Evolutionary conservation across 345 rosid genomes (phyloP).

Genomic region (Eucalyptus cloeziana): DNA sequence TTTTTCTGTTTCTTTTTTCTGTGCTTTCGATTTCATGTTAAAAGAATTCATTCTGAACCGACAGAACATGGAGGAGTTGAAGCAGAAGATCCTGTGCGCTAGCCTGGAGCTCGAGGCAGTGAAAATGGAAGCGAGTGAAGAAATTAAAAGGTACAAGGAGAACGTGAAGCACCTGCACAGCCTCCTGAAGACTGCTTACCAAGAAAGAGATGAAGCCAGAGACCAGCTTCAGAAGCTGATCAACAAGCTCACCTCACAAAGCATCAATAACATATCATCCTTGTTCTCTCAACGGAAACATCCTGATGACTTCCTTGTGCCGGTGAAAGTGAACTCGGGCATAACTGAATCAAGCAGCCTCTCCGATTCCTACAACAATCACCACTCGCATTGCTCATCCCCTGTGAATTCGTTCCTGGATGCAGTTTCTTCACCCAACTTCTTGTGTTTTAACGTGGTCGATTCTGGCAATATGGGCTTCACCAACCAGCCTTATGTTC

Average conservation of each 20-base stretch:
- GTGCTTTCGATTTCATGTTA: neutral
- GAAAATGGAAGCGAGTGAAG: neutral
- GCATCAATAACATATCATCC: neutral
- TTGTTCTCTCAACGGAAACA: neutral
- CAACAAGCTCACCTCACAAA: neutral
- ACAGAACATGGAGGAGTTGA: conserved; percentile 1
- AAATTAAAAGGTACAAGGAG: neutral
- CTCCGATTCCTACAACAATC: conserved; percentile 20
- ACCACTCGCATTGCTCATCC: conserved; percentile 30
- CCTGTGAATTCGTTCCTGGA: conserved; percentile 62
- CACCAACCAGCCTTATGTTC: neutral
- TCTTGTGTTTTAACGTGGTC: conserved; percentile 4
- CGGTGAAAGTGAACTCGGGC: conserved; percentile 54
- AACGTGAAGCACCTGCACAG: neutral
- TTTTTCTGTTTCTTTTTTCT: neutral
- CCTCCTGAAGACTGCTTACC: conserved; percentile 2
- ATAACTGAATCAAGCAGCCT: conserved; percentile 39
- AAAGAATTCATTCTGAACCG: neutral
- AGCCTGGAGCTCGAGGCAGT: neutral
- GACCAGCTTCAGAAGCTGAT: conserved; percentile 6
- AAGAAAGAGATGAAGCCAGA: conserved; percentile 25
- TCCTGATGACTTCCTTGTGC: conserved; percentile 2
- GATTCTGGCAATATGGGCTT: neutral
- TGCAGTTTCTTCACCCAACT: conserved; percentile 57
- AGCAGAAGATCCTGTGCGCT: neutral